Percentiles rank a stretch among this genome's conserved stretches.
These are phyloP conservation scores for Penicillium sp. DNA, from an alignment of 2,329 filamentous ascomycete species.

Conservation along the genomic window DNA sequence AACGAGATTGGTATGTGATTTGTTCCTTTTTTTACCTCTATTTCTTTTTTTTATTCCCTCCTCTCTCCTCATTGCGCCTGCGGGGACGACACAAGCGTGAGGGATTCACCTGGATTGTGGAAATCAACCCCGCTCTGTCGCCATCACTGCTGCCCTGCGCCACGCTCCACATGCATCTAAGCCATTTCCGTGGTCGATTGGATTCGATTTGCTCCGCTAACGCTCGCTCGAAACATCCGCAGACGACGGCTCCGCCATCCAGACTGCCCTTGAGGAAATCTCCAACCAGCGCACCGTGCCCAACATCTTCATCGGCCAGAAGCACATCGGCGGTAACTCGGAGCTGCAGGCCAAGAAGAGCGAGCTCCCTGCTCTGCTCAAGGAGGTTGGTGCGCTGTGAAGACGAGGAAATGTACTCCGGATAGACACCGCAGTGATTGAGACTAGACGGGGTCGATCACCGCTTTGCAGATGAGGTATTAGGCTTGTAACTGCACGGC, in stretches of 20 bases:
- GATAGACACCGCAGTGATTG: not conserved
- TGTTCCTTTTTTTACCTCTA: not conserved
- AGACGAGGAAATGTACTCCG: too few relatives aligned
- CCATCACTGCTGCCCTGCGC: too few relatives aligned
- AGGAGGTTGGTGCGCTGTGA: conserved; percentile 62
- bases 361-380: conserved; percentile 64
- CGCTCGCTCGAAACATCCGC: too few relatives aligned
- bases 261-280: conserved; percentile 76
- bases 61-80: too few relatives aligned
- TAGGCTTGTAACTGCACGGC: too few relatives aligned
- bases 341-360: conserved; percentile 68
- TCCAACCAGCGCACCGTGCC: conserved; percentile 85
- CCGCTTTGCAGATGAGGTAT: too few relatives aligned
- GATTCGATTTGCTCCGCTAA: too few relatives aligned
- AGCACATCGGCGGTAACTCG: conserved; percentile 96
- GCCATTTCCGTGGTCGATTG: too few relatives aligned
- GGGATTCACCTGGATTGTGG: too few relatives aligned
- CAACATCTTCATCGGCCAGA: conserved; percentile 86
- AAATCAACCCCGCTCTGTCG: not conserved
- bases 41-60: too few relatives aligned
- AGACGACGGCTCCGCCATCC: conserved; percentile 81
- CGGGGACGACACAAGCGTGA: too few relatives aligned
- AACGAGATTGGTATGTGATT: conserved; percentile 71
- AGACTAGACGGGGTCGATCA: not conserved
- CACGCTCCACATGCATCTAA: too few relatives aligned